Evolutionary conservation across 176 grass and related monocot species (phyloP).

Genomic region (Oryza nivara): DNA sequence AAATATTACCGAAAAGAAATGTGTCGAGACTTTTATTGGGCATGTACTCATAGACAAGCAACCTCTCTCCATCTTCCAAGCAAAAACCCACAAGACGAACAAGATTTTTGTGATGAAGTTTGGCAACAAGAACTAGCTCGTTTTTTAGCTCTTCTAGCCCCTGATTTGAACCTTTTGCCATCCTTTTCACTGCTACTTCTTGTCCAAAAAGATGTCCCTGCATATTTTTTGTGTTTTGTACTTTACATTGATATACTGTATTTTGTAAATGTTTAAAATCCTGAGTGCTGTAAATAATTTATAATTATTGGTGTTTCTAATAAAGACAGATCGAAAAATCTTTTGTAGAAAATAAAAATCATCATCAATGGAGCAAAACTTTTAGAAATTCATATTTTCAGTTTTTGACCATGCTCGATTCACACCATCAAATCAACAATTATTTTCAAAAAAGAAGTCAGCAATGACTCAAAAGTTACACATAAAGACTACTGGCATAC

Average conservation of each 20-base stretch:
- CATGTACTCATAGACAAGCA: conserved; percentile 46
- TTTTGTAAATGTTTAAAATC: too few relatives aligned
- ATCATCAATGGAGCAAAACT: too few relatives aligned
- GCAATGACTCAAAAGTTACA: background rate
- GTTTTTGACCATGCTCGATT: background rate
- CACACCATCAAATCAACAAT: background rate
- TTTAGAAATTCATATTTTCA: background rate
- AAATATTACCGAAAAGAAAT: conserved; percentile 42
- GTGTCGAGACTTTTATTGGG: conserved; percentile 42
- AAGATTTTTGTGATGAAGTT: conserved; percentile 52
- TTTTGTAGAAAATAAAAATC: too few relatives aligned
- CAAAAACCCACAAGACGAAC: conserved; percentile 41
- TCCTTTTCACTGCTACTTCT: conserved; percentile 48
- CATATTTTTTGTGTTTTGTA: background rate
- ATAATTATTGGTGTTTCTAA: too few relatives aligned
- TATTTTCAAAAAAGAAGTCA: background rate
- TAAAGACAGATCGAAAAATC: too few relatives aligned
- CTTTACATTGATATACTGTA: background rate
- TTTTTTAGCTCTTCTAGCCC: conserved; percentile 43
- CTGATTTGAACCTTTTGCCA: conserved; percentile 26
- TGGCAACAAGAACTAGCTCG: conserved; percentile 38
- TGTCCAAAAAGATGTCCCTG: conserved; percentile 15
- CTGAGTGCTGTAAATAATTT: too few relatives aligned
- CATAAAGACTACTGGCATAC: background rate
- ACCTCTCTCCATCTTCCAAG: conserved; percentile 37